Conservation (phyloP, 352 stramenopile species). For the Salisapilia sapeloensis region DNA sequence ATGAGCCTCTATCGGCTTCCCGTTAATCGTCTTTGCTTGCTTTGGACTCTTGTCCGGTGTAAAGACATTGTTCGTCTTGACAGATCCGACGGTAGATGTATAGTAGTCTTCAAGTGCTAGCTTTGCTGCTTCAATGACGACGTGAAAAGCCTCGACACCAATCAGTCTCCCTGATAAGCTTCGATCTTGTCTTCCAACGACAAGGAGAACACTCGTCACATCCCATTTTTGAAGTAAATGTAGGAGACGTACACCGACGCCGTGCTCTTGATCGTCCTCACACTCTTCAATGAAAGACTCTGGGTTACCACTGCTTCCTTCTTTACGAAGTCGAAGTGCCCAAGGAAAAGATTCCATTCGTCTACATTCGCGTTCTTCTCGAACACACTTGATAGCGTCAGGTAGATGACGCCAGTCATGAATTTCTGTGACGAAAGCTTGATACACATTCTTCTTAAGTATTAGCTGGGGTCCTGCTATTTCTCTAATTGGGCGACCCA, state of each 20-base stretch:
- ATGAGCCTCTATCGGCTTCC: too few species aligned
- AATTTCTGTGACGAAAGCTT: constrained; percentile 29
- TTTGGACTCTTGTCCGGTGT: too few species aligned
- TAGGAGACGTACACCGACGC: constrained; percentile 52
- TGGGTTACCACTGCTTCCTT: not conserved
- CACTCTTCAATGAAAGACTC: constrained; percentile 26
- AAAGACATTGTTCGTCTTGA: too few species aligned
- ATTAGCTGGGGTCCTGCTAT: constrained; percentile 30
- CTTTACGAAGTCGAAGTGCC: not conserved
- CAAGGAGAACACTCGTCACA: constrained; percentile 46
- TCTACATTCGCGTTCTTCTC: constrained; percentile 2
- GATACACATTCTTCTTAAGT: constrained; percentile 56
- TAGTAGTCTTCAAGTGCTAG: constrained; percentile 61
- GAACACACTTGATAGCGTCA: constrained; percentile 1
- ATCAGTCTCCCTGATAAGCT: constrained; percentile 46
- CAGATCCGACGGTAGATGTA: too few species aligned
- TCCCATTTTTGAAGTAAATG: constrained; percentile 74
- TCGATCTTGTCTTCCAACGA: constrained; percentile 44
- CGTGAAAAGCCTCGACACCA: constrained; percentile 42
- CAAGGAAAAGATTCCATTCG: constrained; percentile 4
- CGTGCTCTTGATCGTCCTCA: constrained; percentile 27
- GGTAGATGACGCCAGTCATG: not conserved
- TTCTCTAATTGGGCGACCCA: too few species aligned
- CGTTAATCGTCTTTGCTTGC: too few species aligned
- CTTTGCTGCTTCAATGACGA: constrained; percentile 51